Evolutionary conservation across 1,284 basidiomycete genomes (phyloP).

Genomic region (Cerioporus squamosus): DNA sequence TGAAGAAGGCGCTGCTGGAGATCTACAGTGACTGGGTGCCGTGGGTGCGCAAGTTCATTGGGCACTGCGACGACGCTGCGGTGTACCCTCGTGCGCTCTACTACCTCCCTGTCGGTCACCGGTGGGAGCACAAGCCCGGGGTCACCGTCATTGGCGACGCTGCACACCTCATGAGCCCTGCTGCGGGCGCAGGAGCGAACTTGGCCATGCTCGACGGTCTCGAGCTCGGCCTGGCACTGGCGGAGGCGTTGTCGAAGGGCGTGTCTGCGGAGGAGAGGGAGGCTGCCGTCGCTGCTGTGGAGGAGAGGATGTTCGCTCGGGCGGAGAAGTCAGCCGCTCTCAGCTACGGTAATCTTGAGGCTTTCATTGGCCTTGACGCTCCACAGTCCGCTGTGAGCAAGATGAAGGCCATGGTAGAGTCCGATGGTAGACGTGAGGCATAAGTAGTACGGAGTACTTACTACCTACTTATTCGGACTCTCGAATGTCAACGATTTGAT

Average conservation of each 20-base stretch:
- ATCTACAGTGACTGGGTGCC: constrained; percentile 14
- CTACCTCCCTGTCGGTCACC: constrained; percentile 12
- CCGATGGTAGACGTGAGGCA: too few species aligned
- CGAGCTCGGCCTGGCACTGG: constrained; percentile 27
- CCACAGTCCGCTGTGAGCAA: background rate
- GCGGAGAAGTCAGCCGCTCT: constrained; percentile 6
- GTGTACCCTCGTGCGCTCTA: constrained; percentile 17
- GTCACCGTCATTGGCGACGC: constrained; percentile 46
- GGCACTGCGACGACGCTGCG: constrained; percentile 10
- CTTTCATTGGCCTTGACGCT: background rate
- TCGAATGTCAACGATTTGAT: too few species aligned
- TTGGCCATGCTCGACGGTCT: constrained; percentile 35
- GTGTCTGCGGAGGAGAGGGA: constrained; percentile 1
- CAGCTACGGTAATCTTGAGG: constrained; percentile 3
- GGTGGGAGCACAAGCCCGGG: constrained; percentile 12
- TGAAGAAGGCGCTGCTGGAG: constrained; percentile 6
- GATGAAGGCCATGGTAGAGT: background rate
- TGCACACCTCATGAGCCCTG: constrained; percentile 52
- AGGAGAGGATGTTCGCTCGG: constrained; percentile 4
- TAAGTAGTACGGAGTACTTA: too few species aligned
- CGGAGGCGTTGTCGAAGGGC: constrained; percentile 1
- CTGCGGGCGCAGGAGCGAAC: constrained; percentile 50
- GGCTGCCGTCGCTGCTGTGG: constrained; percentile 3
- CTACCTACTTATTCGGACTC: too few species aligned
- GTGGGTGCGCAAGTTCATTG: constrained; percentile 12